phyloP scores from a whole-genome alignment of 2,329 filamentous ascomycete species.

The Verticillium albo-atrum region DNA sequence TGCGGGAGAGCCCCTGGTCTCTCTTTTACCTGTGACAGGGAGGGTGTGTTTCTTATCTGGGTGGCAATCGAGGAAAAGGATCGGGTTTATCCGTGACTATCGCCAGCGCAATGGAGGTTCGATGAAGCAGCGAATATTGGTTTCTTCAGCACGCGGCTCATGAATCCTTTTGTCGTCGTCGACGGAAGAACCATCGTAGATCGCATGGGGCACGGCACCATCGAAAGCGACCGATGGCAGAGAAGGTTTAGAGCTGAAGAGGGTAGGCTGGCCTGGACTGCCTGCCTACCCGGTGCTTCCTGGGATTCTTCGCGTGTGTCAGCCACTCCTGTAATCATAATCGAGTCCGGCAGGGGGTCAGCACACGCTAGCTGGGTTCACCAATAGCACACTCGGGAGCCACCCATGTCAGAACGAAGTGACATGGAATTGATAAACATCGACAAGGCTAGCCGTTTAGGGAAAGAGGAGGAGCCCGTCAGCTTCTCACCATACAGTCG shows the following conservation, averaged over 20 bases:
- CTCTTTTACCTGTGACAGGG: background rate
- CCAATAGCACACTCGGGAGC: background rate
- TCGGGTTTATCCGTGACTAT: background rate
- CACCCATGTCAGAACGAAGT: background rate
- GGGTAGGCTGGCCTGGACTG: background rate
- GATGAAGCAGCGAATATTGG: background rate
- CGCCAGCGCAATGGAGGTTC: too few species aligned
- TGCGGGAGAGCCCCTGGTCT: background rate
- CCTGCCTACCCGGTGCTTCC: background rate
- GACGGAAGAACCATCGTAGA: too few species aligned
- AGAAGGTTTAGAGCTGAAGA: background rate
- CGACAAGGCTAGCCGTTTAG: background rate
- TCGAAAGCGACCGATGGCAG: too few species aligned
- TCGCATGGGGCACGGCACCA: background rate
- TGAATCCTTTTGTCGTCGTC: too few species aligned
- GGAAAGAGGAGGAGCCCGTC: background rate
- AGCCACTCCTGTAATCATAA: constrained; percentile 1
- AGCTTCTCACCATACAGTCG: background rate
- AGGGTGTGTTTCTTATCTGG: background rate
- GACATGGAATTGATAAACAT: background rate
- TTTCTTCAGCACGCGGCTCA: background rate
- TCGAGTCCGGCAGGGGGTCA: background rate
- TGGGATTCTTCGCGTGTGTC: background rate
- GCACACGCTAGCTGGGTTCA: background rate
- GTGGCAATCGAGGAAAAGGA: background rate